Evolutionary conservation across 2,329 filamentous ascomycete species (phyloP), one percentile per base, ranked within the genome.

Genomic region (Alternaria dauci): DNA sequence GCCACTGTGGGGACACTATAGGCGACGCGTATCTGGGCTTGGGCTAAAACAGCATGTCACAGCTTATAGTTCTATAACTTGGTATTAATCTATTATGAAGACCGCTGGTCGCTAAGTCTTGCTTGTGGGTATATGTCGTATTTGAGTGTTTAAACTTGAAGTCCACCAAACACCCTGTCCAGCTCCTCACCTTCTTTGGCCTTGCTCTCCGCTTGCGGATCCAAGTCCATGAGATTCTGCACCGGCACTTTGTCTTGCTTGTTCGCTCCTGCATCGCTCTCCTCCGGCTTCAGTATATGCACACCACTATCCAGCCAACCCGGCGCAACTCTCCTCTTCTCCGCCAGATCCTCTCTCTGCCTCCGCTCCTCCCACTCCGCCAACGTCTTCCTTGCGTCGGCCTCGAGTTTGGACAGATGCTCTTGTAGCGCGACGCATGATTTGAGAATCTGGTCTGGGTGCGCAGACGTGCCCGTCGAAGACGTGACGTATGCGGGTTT

Each of bases 401-500:
- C 83, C 66, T 89, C 86, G 66, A 92, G 84, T 67, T 88, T 87
- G 26, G 87, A 81, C 12, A 99, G 83, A 78, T 97, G 92, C 1
- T 87, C 85, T 68, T 91, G 88, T 42, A 99, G 85, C 8, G 91
- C 89, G 63, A 87, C 86, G 80, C 94, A 97, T 25, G 92, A 93
- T 14, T 88, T 86, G 20, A 94, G 85, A 72, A 99, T 96, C 68
- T 94, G 90, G 70, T 93, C 88, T 0, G 95, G 57, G 93, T 69
- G 96, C 65, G 5, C 94, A 93, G 46, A 93, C 75, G 94, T 91
- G 47, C 80, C 92, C 0, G 92, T 89, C 11, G 85, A 82, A 3
- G 93, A 94, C 54, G 91, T 83, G 23, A 98, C 89, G 79, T 96
- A 97, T 59, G 74, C 79, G 67, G 72, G 79, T 36, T 58, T 36